Evolutionary conservation across 306 rosid genomes (phyloP).

Genomic region (Geum urbanum): DNA sequence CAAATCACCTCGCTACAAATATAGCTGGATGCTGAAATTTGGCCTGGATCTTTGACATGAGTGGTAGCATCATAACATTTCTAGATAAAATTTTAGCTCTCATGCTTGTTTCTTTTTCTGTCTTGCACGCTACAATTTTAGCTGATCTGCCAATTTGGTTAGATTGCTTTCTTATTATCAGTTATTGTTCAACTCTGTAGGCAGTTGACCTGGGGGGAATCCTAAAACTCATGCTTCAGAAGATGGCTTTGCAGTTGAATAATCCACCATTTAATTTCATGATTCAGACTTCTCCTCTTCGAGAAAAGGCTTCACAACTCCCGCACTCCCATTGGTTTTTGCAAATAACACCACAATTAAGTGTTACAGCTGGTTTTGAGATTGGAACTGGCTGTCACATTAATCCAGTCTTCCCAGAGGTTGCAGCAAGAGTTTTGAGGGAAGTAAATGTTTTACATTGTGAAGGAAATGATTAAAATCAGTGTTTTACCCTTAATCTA

Average conservation of each 20-base stretch:
- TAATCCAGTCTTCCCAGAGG: constrained; percentile 81
- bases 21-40: not conserved
- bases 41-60: not conserved
- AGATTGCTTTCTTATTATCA: not conserved
- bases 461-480: not conserved
- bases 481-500: too few relatives aligned
- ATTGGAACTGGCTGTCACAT: constrained; percentile 77
- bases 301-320: constrained; percentile 35
- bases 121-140: not conserved
- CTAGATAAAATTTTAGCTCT: too few relatives aligned
- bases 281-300: constrained; percentile 67
- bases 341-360: constrained; percentile 75
- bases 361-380: constrained; percentile 65
- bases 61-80: not conserved
- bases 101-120: too few relatives aligned
- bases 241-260: constrained; percentile 70
- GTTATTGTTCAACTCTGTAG: constrained; percentile 33
- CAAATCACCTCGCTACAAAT: not conserved
- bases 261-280: constrained; percentile 74
- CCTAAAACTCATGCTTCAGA: constrained; percentile 59
- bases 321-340: constrained; percentile 68
- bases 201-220: constrained; percentile 74
- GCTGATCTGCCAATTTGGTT: not conserved
- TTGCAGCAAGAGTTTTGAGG: constrained; percentile 74
- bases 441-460: constrained; percentile 40